Conservation (phyloP, 768 basidiomycete genomes). For the Naematelia encephala region DNA sequence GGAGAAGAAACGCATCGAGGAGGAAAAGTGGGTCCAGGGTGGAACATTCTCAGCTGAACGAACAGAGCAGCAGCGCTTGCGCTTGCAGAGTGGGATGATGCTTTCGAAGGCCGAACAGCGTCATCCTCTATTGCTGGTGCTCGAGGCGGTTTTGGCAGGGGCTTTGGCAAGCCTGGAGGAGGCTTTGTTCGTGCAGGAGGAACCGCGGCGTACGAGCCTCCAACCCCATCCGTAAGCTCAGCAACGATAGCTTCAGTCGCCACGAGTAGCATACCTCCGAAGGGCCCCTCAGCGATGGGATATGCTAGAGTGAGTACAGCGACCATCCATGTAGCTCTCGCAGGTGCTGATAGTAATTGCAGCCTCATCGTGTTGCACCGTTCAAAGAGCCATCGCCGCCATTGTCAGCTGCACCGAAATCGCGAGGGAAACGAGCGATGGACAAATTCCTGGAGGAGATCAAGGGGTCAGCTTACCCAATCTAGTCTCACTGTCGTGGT, state of each 20-base stretch:
- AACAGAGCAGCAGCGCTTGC: constrained; percentile 19
- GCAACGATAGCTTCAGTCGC: background rate
- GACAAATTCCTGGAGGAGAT: constrained; percentile 94
- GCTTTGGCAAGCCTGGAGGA: constrained; percentile 28
- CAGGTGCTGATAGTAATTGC: constrained; percentile 5
- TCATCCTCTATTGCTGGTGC: constrained; percentile 4
- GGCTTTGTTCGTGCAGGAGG: constrained; percentile 51
- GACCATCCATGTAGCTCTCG: constrained; percentile 1
- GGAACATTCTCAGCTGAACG: background rate
- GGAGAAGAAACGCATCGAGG: constrained; percentile 70
- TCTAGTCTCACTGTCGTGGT: constrained; percentile 14
- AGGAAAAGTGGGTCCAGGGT: constrained; percentile 38
- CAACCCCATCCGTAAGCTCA: background rate
- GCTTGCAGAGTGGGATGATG: constrained; percentile 49
- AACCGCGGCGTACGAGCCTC: constrained; percentile 15
- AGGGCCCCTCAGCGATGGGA: constrained; percentile 23
- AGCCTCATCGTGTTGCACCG: background rate
- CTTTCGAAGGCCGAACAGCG: constrained; percentile 34
- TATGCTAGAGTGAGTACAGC: constrained; percentile 10
- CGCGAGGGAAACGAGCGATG: constrained; percentile 94
- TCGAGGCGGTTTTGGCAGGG: constrained; percentile 15
- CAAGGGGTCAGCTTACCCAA: constrained; percentile 71
- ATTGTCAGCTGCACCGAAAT: constrained; percentile 58
- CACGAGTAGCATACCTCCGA: constrained; percentile 5
- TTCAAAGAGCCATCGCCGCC: constrained; percentile 61